Percentiles rank a stretch among this genome's conserved stretches.
phyloP scores from a whole-genome alignment of 352 stramenopile species.

The Globisporangium acanthophoron region DNA sequence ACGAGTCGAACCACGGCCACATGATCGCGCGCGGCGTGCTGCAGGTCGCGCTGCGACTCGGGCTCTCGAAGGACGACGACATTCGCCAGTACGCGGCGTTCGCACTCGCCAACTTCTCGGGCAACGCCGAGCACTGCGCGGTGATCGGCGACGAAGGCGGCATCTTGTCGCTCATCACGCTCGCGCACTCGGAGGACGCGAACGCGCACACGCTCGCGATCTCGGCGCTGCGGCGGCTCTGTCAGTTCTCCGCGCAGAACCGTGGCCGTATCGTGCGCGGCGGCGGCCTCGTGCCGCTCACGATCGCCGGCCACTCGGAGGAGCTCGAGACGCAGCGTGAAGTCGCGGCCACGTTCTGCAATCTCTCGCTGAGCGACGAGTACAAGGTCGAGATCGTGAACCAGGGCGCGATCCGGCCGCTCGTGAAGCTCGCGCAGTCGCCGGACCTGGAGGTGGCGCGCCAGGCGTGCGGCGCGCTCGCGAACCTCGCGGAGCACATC shows the following conservation, averaged over 20 bases:
- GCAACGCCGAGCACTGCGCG: constrained; percentile 82
- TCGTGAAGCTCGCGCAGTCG: constrained; percentile 86
- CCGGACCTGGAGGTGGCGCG: constrained; percentile 90
- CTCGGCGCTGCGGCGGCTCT: constrained; percentile 89
- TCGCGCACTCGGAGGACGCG: constrained; percentile 84
- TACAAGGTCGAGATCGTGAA: constrained; percentile 90
- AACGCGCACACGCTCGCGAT: constrained; percentile 92
- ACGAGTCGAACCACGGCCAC: constrained; percentile 91
- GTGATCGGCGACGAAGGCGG: constrained; percentile 90
- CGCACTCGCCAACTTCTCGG: constrained; percentile 90
- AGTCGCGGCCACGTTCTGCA: constrained; percentile 92
- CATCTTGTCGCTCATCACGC: constrained; percentile 84
- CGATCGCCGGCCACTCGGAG: constrained; percentile 74
- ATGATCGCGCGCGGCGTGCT: constrained; percentile 89
- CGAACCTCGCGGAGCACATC: constrained; percentile 93
- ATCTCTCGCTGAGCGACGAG: constrained; percentile 90
- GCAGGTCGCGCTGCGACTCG: constrained; percentile 71
- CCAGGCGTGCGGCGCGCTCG: constrained; percentile 89
- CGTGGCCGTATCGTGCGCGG: constrained; percentile 82
- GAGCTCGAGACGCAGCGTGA: constrained; percentile 94
- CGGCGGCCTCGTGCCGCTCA: constrained; percentile 82
- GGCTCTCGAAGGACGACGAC: constrained; percentile 70
- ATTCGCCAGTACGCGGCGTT: constrained; percentile 90
- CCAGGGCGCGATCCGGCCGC: constrained; percentile 63
- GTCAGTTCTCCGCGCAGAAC: constrained; percentile 86